A percentile compares a stretch with the other conserved stretches of the same genome.
phyloP scores from a whole-genome alignment of 1,139 yeast genomes.

The Pichia sp. region DNA sequence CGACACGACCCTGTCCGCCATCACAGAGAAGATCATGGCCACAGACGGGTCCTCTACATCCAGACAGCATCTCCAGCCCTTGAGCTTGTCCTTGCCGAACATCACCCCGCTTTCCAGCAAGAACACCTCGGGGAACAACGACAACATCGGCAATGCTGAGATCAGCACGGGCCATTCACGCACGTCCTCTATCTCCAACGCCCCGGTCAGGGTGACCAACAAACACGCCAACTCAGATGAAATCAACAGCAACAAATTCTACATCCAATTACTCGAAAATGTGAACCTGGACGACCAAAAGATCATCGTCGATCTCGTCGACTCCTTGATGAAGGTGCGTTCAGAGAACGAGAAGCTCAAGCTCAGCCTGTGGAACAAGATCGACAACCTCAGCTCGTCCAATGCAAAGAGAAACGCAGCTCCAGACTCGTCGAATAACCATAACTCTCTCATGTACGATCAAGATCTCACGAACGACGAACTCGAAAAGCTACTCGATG shows the following conservation, averaged over 20 bases:
- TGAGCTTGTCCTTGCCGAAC: neutral
- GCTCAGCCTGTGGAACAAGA: slow-evolving; percentile 26
- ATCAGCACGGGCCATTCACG: neutral
- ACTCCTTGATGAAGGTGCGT: slow-evolving; percentile 22
- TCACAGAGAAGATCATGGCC: too few species aligned
- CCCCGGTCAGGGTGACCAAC: neutral
- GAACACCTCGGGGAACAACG: neutral
- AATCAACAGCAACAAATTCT: slow-evolving; percentile 1
- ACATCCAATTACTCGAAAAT: slow-evolving; percentile 11
- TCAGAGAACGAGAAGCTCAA: slow-evolving; percentile 25
- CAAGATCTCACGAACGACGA: slow-evolving; percentile 9
- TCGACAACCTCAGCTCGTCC: slow-evolving; percentile 16
- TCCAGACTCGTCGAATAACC: neutral
- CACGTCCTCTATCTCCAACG: too few species aligned
- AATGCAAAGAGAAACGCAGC: neutral
- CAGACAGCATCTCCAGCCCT: neutral
- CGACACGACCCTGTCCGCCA: too few species aligned
- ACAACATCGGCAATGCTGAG: neutral
- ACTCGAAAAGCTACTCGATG: slow-evolving; percentile 16
- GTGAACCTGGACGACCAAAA: slow-evolving; percentile 24
- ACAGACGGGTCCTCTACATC: too few species aligned
- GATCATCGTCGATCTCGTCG: slow-evolving; percentile 23
- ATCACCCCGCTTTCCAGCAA: slow-evolving; percentile 4
- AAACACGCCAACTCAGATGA: neutral
- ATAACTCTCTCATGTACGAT: slow-evolving; percentile 8